Evolutionary conservation across 352 stramenopile genomes (phyloP), one percentile per base, ranked within the genome.

Genomic region (Globisporangium nagaii): DNA sequence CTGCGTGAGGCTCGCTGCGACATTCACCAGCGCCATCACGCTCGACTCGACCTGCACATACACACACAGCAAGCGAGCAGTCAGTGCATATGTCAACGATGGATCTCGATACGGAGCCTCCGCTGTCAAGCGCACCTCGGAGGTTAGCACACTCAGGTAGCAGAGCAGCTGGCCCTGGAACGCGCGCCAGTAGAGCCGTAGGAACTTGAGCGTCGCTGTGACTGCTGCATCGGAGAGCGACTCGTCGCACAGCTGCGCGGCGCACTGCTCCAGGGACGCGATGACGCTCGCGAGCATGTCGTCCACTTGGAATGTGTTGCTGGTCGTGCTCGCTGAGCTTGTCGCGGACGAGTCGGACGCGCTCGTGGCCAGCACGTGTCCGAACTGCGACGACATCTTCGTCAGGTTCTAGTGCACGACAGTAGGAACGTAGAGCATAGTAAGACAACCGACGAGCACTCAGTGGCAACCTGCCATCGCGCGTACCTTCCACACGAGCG

Each of bases 111-210:
- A n/a, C n/a, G n/a, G n/a, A n/a, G n/a, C n/a, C n/a, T n/a, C n/a
- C n/a, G n/a, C n/a, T n/a, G n/a, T n/a, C n/a, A n/a, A 12, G 13
- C 45, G 17, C 19, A 66, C 60, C 41, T 63, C 48, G 7, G 56
- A 60, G 8, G 66, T 64, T 27, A 78, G 42, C 15, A 19, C 50
- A n/a, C 46, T 43, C 4, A 58, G 32, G 34, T 70, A 75, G 22
- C 56, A 42, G 6, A 68, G 36, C 19, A 82, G 67, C 34, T 86
- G 69, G 17, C 78, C 75, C 48, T 86, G 73, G 50, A 88, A 84
- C 17, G 73, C 78, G 15, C 75, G 66, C 66, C 76, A 73, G 34
- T 78, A 84, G 13, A 88, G 54, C 19, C 77, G 71, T 11, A 86
- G 47, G 46, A 80, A 66, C 59, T 75, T 74, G 7, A 88, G 36